These are phyloP conservation scores for Abrus precatorius DNA, from an alignment of 306 rosid species.

Conservation along the genomic window DNA sequence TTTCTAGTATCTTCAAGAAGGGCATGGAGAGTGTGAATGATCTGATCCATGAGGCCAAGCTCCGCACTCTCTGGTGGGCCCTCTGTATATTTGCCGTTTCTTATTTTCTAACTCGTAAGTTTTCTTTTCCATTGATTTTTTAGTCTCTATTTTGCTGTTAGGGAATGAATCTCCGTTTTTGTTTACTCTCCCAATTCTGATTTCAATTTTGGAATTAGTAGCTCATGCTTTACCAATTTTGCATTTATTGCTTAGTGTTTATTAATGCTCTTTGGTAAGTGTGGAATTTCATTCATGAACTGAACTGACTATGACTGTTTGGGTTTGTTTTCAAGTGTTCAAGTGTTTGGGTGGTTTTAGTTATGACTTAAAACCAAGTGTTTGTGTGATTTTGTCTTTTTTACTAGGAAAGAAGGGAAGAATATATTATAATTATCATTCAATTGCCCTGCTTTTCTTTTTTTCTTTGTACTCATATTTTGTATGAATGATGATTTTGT, in stretches of 20 bases:
- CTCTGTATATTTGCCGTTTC: conserved; percentile 80
- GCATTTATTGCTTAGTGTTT: background rate
- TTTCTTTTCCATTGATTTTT: background rate
- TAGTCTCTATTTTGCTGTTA: background rate
- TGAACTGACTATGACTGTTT: conserved; percentile 24
- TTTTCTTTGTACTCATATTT: background rate
- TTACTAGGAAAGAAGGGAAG: conserved; percentile 28
- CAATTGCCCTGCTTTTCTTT: background rate
- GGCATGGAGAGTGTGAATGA: conserved; percentile 71
- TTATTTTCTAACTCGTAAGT: conserved; percentile 84
- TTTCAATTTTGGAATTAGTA: background rate
- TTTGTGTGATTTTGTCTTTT: background rate
- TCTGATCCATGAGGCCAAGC: conserved; percentile 84
- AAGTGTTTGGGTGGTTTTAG: conserved; percentile 4
- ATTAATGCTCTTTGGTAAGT: conserved; percentile 6
- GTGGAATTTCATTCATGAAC: conserved; percentile 18
- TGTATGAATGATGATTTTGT: conserved; percentile 3
- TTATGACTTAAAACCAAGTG: conserved; percentile 18
- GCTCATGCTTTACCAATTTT: conserved; percentile 17
- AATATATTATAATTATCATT: background rate
- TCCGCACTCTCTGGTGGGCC: conserved; percentile 93
- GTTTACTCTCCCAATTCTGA: conserved; percentile 2
- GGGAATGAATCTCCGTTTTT: background rate
- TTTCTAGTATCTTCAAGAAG: conserved; percentile 52
- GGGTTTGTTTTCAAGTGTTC: background rate